Evolutionary conservation across 2,329 filamentous ascomycete genomes (phyloP).

Genomic region (Xylogone sp.): DNA sequence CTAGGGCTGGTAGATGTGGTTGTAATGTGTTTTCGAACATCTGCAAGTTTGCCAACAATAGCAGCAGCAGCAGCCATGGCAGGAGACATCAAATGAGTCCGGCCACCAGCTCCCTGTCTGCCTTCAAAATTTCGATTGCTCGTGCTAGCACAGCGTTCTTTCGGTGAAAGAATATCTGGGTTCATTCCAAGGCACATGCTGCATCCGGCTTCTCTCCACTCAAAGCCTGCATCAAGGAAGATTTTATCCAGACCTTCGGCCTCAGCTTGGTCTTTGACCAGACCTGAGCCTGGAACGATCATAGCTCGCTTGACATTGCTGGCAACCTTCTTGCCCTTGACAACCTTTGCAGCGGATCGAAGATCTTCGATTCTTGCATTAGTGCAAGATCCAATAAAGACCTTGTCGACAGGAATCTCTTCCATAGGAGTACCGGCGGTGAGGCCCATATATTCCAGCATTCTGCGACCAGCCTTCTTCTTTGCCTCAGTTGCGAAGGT

Average conservation of each 20-base stretch:
- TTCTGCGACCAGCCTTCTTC: constrained; percentile 74
- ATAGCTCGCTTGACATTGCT: constrained; percentile 88
- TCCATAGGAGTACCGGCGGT: constrained; percentile 83
- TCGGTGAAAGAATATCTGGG: constrained; percentile 88
- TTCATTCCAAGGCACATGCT: constrained; percentile 99
- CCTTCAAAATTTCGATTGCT: constrained; percentile 98
- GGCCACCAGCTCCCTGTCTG: constrained; percentile 84
- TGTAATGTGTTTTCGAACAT: constrained; percentile 75
- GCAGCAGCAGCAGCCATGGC: constrained; percentile 93
- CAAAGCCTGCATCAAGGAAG: constrained; percentile 87
- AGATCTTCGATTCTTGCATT: constrained; percentile 97
- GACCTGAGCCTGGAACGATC: constrained; percentile 92
- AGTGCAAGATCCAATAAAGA: constrained; percentile 97
- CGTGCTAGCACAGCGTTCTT: constrained; percentile 91
- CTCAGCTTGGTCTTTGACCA: constrained; percentile 91
- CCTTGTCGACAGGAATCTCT: constrained; percentile 89
- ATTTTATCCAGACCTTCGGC: constrained; percentile 89
- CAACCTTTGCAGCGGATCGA: constrained; percentile 78
- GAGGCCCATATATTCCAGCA: constrained; percentile 95
- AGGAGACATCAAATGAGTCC: constrained; percentile 95
- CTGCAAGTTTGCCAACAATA: constrained; percentile 84
- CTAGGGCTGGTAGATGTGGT: constrained; percentile 39
- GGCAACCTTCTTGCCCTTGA: constrained; percentile 84
- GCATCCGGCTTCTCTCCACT: constrained; percentile 97
- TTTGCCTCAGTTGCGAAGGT: constrained; percentile 77